These are phyloP conservation scores for Entamoeba histolytica DNA, from an alignment of 208 protist species.

Conservation along the genomic window DNA sequence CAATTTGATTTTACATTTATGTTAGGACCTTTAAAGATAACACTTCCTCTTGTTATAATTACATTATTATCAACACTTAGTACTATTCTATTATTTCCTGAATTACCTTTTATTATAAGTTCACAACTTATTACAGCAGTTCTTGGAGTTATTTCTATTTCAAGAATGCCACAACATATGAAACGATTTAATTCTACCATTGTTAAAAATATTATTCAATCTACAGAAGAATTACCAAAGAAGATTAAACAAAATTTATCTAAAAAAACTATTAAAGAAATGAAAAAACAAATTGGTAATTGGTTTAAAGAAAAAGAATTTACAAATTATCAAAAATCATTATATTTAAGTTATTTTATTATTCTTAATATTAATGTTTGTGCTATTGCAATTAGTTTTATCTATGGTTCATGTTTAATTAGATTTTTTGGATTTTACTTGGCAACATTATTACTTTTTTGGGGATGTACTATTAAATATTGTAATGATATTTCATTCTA, in stretches of 20 bases:
- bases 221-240: neutral
- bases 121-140: neutral
- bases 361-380: neutral
- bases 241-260: neutral
- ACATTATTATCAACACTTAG: neutral
- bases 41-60: neutral
- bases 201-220: neutral
- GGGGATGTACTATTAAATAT: neutral
- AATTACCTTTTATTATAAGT: neutral
- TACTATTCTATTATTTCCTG: neutral
- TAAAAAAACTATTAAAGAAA: neutral
- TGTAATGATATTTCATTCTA: neutral
- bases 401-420: neutral
- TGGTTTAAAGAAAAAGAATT: neutral
- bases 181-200: neutral
- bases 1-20: neutral
- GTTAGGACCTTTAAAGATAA: neutral
- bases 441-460: neutral
- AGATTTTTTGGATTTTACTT: neutral
- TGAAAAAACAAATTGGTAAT: neutral
- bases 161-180: neutral
- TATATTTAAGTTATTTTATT: neutral
- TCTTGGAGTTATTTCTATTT: neutral
- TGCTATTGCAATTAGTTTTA: neutral
- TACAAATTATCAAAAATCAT: neutral